These are phyloP conservation scores for Diaporthe batatas DNA, from an alignment of 2,329 filamentous ascomycete genomes.

Conservation along the genomic window DNA sequence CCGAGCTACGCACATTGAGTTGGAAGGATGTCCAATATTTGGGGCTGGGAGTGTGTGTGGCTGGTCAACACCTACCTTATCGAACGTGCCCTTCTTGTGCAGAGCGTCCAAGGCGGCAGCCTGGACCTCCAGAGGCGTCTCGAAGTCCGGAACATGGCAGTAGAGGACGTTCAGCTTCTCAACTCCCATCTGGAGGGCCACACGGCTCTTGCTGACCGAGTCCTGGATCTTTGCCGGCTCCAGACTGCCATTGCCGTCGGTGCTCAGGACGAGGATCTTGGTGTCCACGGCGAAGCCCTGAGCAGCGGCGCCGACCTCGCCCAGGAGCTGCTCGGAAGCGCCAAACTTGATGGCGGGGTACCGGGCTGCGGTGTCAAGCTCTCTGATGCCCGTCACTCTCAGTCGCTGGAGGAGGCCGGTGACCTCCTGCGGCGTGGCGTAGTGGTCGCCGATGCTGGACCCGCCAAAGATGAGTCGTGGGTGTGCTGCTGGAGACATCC, in stretches of 20 bases:
- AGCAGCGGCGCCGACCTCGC: conserved; percentile 31
- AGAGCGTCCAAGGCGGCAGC: conserved; percentile 36
- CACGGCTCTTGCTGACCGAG: conserved; percentile 37
- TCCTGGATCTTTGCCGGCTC: conserved; percentile 35
- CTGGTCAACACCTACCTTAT: neutral
- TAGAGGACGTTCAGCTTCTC: conserved; percentile 36
- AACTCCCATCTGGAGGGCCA: conserved; percentile 26
- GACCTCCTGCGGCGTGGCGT: neutral
- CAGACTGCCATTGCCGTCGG: conserved; percentile 33
- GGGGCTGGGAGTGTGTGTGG: neutral
- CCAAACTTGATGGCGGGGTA: conserved; percentile 40
- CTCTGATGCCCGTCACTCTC: neutral
- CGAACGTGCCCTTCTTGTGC: conserved; percentile 32
- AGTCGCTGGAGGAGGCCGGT: neutral
- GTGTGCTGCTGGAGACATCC: conserved; percentile 1
- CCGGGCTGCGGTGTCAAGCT: conserved; percentile 32
- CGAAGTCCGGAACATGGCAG: conserved; percentile 34
- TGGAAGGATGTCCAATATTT: neutral
- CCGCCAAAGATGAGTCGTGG: conserved; percentile 15
- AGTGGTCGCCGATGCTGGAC: conserved; percentile 3
- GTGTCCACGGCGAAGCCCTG: conserved; percentile 42
- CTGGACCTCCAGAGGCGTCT: conserved; percentile 38
- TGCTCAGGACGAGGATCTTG: conserved; percentile 38
- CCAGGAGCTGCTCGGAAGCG: conserved; percentile 40
- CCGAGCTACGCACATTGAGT: neutral